Conservation (phyloP, 2,329 filamentous ascomycete species). For the Eutypella sp. region DNA sequence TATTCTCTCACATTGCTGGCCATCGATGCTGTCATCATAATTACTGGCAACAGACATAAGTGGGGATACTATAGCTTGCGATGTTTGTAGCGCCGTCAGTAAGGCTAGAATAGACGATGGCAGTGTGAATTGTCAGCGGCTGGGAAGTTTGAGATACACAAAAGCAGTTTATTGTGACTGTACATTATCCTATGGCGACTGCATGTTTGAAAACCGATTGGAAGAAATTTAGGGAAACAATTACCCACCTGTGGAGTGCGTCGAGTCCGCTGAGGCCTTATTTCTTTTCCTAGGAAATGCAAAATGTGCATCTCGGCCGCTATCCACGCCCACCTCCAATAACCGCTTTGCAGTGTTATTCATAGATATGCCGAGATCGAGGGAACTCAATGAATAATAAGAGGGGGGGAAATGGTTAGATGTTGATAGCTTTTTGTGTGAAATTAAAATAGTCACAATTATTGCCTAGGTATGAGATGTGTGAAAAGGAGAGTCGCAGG, state of each 20-base stretch:
- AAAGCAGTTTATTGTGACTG: no score
- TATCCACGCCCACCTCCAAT: not conserved
- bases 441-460: no score
- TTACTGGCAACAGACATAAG: not conserved
- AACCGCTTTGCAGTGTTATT: not conserved
- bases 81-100: not conserved
- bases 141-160: not conserved
- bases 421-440: no score
- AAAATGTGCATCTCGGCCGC: not conserved
- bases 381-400: no score
- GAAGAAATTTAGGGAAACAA: not conserved
- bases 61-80: not conserved
- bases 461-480: no score
- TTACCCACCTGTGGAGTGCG: not conserved
- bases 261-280: not conserved
- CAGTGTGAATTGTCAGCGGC: not conserved
- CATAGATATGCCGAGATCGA: not conserved
- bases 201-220: not conserved
- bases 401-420: no score
- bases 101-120: not conserved
- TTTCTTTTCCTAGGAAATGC: not conserved
- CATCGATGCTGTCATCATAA: not conserved
- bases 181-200: no score
- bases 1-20: no score
- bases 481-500: no score